Percentiles rank a stretch among this genome's conserved stretches.
Conservation (phyloP, 225 moss, liverwort and hornwort species). For the Climacium dendroides region DNA sequence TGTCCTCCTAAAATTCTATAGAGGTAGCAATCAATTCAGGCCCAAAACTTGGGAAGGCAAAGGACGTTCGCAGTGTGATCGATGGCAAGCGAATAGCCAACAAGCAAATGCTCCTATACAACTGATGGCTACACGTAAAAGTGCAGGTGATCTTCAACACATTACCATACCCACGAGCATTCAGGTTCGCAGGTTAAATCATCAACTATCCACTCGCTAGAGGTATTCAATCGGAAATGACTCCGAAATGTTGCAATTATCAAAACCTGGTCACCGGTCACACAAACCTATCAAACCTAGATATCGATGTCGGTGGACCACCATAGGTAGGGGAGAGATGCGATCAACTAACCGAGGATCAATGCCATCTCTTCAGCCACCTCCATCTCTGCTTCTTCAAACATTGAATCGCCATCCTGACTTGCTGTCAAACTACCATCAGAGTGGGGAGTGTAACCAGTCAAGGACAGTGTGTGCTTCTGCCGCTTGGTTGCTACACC, state of each 20-base stretch:
- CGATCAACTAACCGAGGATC: conserved; percentile 31
- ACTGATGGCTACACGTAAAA: neutral
- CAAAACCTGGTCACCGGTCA: neutral
- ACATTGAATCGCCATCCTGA: conserved; percentile 31
- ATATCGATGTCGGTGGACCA: neutral
- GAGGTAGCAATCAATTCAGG: neutral
- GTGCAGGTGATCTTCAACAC: neutral
- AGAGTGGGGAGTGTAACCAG: conserved; percentile 3
- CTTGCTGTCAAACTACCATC: conserved; percentile 23
- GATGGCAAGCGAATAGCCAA: neutral
- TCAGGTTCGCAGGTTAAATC: neutral
- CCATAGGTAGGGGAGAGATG: neutral
- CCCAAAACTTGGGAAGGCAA: neutral
- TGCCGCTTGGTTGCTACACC: conserved; percentile 42
- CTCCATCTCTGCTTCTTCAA: conserved; percentile 54
- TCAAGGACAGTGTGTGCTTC: neutral
- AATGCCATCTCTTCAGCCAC: conserved; percentile 51
- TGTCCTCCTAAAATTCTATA: neutral
- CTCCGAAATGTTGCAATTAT: neutral
- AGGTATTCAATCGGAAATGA: neutral
- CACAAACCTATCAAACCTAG: neutral
- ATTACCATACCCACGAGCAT: neutral
- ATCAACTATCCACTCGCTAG: neutral
- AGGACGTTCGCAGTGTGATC: neutral
- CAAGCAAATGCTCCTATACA: neutral